Percentiles rank a stretch among this genome's conserved stretches.
Conservation (phyloP, 1,139 yeast species). For the Yamadazyma atmosphaerica region DNA sequence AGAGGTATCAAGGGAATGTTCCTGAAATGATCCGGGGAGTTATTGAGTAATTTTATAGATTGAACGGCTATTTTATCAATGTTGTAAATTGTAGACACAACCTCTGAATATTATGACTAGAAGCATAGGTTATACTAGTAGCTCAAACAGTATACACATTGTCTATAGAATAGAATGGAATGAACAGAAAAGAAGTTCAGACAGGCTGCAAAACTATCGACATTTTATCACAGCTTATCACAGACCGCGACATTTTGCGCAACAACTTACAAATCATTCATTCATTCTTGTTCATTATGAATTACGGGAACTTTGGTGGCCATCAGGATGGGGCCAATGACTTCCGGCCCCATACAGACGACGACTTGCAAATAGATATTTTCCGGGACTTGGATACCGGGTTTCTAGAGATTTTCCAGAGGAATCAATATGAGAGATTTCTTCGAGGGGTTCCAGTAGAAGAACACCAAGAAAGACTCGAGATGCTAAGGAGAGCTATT, state of each 20-base stretch:
- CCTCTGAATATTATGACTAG: neutral
- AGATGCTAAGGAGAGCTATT: constrained; percentile 15
- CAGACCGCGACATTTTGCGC: too few relatives aligned
- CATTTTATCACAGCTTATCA: too few relatives aligned
- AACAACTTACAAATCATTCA: too few relatives aligned
- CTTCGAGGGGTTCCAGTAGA: constrained; percentile 18
- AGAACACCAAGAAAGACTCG: constrained; percentile 16
- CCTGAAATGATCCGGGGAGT: constrained; percentile 1
- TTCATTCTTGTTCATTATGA: too few relatives aligned
- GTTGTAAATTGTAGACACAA: neutral
- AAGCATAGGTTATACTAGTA: too few relatives aligned
- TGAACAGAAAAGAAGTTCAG: too few relatives aligned
- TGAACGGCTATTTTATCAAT: neutral
- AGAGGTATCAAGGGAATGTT: constrained; percentile 1
- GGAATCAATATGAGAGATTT: constrained; percentile 18
- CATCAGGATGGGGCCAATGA: neutral
- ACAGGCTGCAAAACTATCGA: too few relatives aligned
- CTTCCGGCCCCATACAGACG: neutral
- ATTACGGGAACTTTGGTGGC: neutral
- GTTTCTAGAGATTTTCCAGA: constrained; percentile 22
- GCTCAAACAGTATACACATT: too few relatives aligned
- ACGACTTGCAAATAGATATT: constrained; percentile 18
- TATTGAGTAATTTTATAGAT: neutral
- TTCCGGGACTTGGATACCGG: constrained; percentile 24
- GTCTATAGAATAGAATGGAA: neutral